Base-by-base conservation (phyloP, 2,329 filamentous ascomycete species). In the Monilinia polystroma region DNA sequence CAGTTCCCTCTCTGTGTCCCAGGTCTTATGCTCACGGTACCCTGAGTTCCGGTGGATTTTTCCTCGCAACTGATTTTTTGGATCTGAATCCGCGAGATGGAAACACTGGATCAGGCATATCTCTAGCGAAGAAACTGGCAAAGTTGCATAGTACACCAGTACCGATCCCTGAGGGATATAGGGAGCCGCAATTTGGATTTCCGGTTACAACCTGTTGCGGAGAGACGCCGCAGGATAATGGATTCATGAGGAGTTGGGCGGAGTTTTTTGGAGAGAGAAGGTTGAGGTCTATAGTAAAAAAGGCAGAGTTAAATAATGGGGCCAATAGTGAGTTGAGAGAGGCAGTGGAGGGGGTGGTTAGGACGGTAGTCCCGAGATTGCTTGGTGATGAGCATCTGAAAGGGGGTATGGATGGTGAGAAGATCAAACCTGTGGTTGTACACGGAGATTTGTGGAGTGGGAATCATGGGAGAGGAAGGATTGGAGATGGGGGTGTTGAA, bases 371-470 rank as follows among this genome's bases (percentile, higher is more conserved):
- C 1, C 92, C 92, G 0, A 80, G 89, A 1, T 78, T 97, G n/a
- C 80, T 97, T 16, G 87, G 88, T 0, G 87, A 91, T 63, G 82
- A 79, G 0, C 86, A 88, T 74, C 77, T 96, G 14, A 86, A 35
- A 8, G 32, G 85, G 52, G 80, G 80, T 68, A 73, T 77, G 23
- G 26, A 58, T 53, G 79, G 80, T 0, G 83, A 84, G 4, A 80
- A 85, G 0, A 82, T 95, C 35, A 81, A 77, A n/a, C 92, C 93
- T 0, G 93, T 95, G 0, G 85, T 96, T 7, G 82, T 97, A 0
- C 94, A 98, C 75, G 94, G 94, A 0, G 93, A 97, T 79, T 78
- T 97, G n/a, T 97, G 94, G 94, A 90, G 87, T 70, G 94, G 94
- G 0, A 97, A 97, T 77, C 87, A 90, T 60, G 86, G 87, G 14